These are phyloP conservation scores for Candolleomyces eurysporus DNA, from an alignment of 768 basidiomycete species.

Conservation along the genomic window DNA sequence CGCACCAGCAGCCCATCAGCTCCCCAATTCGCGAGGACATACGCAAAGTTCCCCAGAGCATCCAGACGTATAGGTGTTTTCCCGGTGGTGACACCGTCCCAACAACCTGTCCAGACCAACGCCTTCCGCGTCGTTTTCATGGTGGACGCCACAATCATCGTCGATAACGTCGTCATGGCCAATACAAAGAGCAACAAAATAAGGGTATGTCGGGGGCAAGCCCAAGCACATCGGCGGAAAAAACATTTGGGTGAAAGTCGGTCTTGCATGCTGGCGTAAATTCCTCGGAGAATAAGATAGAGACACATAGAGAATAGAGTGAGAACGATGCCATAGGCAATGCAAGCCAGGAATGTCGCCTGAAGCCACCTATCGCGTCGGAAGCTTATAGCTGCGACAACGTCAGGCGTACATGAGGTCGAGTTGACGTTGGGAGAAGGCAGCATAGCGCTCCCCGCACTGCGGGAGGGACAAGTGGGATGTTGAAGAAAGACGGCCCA, in stretches of 20 bases:
- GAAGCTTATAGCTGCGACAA: not conserved
- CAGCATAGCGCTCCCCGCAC: too few relatives aligned
- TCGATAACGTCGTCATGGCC: conserved; percentile 4
- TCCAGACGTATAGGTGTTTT: not conserved
- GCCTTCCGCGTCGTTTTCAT: not conserved
- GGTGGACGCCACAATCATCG: not conserved
- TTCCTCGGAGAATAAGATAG: not conserved
- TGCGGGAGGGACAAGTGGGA: too few relatives aligned
- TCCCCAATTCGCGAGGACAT: conserved; percentile 3
- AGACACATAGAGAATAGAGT: conserved; percentile 1
- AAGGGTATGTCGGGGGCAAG: not conserved
- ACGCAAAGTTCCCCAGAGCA: not conserved
- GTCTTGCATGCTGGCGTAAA: not conserved
- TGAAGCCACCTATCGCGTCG: conserved; percentile 1
- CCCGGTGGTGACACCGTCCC: conserved; percentile 4
- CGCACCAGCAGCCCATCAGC: conserved; percentile 5
- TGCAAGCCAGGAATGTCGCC: not conserved
- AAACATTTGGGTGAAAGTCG: not conserved
- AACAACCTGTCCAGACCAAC: not conserved
- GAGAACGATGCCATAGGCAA: conserved; percentile 3
- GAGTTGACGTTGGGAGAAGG: not conserved
- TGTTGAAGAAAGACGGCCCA: too few relatives aligned
- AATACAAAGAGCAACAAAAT: conserved; percentile 2
- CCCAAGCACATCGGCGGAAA: not conserved
- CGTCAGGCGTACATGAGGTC: conserved; percentile 1